Conservation (phyloP, 202 grass and related monocot species). For the Alloteropsis angusta region DNA sequence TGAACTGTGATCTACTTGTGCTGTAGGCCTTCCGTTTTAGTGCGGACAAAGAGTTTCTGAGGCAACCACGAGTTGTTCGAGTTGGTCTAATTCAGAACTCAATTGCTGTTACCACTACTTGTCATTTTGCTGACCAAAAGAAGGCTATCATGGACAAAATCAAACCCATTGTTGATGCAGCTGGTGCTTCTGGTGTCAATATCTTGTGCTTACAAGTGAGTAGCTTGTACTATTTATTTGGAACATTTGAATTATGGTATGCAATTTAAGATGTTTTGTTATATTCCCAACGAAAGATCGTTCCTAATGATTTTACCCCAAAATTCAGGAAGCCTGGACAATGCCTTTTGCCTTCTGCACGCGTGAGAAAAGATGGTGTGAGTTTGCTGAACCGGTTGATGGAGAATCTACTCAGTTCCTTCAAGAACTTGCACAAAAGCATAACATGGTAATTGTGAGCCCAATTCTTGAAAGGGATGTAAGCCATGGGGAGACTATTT, state of each 20-base stretch:
- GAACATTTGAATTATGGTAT: neutral
- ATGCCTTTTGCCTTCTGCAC: constrained; percentile 99
- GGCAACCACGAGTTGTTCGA: constrained; percentile 54
- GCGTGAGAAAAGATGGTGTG: constrained; percentile 94
- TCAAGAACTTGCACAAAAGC: constrained; percentile 74
- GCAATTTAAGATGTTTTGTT: neutral
- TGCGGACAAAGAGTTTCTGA: constrained; percentile 70
- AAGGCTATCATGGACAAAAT: constrained; percentile 81
- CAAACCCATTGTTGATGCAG: constrained; percentile 72
- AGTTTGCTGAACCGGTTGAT: constrained; percentile 86
- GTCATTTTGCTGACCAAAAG: constrained; percentile 79
- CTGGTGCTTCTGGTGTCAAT: constrained; percentile 87
- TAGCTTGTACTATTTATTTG: constrained; percentile 5
- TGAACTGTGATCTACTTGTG: neutral
- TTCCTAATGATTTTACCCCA: constrained; percentile 17
- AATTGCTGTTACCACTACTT: constrained; percentile 64
- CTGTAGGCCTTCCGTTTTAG: constrained; percentile 66
- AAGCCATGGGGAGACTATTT: constrained; percentile 85
- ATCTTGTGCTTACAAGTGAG: constrained; percentile 88
- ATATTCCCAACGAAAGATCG: neutral
- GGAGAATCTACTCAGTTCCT: constrained; percentile 89
- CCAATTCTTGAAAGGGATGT: constrained; percentile 94
- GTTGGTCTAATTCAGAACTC: constrained; percentile 95
- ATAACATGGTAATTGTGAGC: constrained; percentile 96
- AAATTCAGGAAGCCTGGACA: constrained; percentile 91